Conservation (phyloP, 257 asterid species). For the Solanum pinnatisectum region DNA sequence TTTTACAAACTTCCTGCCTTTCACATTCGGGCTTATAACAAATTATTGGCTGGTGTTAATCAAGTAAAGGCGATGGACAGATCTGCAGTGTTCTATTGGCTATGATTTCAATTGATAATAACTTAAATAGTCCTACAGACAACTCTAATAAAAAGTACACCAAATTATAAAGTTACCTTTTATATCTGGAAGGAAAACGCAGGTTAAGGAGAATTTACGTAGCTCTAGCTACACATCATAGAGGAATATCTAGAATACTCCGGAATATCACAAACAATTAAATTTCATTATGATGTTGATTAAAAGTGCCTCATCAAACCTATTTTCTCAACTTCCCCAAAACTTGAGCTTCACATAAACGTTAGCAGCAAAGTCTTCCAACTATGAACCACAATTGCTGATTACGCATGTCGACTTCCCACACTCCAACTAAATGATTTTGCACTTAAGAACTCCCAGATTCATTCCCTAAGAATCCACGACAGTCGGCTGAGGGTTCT, state of each 20-base stretch:
- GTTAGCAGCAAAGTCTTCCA: neutral
- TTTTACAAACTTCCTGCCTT: no score
- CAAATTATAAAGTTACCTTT: neutral
- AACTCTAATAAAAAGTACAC: neutral
- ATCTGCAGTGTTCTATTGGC: no score
- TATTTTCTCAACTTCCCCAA: neutral
- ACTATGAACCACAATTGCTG: neutral
- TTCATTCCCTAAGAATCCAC: slow-evolving; percentile 40
- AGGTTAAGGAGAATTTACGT: neutral
- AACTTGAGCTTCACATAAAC: neutral
- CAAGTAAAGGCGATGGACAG: no score
- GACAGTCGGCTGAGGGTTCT: slow-evolving; percentile 38
- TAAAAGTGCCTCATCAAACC: neutral
- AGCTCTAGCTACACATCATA: neutral
- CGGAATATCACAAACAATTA: neutral
- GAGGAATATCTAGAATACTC: neutral
- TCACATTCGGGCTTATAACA: no score
- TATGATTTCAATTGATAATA: no score
- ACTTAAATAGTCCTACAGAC: neutral
- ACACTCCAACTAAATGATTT: neutral
- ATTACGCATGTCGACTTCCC: neutral
- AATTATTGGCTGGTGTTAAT: no score
- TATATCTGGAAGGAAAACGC: neutral
- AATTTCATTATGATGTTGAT: neutral
- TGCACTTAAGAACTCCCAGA: slow-evolving; percentile 38